Evolutionary conservation across 371 early-diverging fungal genomes (phyloP).

Genomic region (Mucor sp.): DNA sequence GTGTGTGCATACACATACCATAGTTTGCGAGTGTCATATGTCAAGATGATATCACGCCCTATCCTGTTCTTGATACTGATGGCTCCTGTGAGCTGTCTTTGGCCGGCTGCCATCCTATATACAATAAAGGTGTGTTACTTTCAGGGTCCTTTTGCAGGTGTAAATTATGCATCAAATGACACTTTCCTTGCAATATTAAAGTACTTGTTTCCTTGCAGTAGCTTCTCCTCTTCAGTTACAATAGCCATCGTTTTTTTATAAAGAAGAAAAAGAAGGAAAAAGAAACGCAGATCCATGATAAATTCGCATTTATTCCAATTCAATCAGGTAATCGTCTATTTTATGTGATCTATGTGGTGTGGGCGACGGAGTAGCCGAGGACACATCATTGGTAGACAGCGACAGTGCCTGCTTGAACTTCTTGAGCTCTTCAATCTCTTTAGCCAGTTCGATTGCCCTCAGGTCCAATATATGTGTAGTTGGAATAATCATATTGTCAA

Average conservation of each 20-base stretch:
- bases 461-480: slow-evolving; percentile 45
- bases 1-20: slow-evolving; percentile 9
- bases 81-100: background rate
- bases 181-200: slow-evolving; percentile 16
- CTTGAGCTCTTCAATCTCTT: slow-evolving; percentile 22
- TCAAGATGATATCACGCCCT: slow-evolving; percentile 8
- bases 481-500: slow-evolving; percentile 62
- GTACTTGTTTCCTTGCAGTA: background rate
- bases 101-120: slow-evolving; percentile 1
- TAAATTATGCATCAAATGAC: background rate
- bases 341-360: background rate
- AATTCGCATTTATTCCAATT: background rate
- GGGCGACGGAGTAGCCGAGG: background rate
- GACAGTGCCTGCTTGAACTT: background rate
- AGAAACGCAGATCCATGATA: background rate
- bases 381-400: background rate
- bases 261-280: background rate
- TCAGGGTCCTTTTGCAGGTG: background rate
- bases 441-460: slow-evolving; percentile 21
- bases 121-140: background rate
- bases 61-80: background rate
- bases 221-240: background rate
- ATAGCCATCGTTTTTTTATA: background rate
- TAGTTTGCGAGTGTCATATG: slow-evolving; percentile 12
- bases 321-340: slow-evolving; percentile 3